Percentiles rank a stretch among this genome's conserved stretches.
These are phyloP conservation scores for Rosa hybrid DNA, from an alignment of 331 rosid genomes.

Conservation along the genomic window DNA sequence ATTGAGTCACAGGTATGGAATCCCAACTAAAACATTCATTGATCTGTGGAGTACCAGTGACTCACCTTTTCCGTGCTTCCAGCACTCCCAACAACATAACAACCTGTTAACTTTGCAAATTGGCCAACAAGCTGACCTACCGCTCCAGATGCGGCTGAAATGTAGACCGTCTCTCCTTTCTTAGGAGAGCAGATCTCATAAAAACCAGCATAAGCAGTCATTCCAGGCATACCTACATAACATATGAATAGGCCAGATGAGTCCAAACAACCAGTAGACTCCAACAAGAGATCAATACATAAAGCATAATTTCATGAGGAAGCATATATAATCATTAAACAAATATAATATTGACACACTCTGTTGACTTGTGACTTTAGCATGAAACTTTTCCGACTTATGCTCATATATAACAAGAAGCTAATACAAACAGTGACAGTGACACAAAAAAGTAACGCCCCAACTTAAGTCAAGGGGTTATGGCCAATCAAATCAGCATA, in stretches of 20 bases:
- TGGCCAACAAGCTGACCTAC: constrained; percentile 67
- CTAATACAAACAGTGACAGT: background rate
- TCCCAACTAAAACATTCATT: background rate
- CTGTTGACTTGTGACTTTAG: background rate
- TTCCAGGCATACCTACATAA: constrained; percentile 50
- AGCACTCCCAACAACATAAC: constrained; percentile 68
- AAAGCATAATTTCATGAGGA: background rate
- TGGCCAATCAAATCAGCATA: background rate
- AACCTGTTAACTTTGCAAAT: constrained; percentile 51
- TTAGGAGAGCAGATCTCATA: constrained; percentile 45
- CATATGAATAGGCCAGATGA: background rate
- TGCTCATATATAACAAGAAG: background rate
- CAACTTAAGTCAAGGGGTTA: background rate
- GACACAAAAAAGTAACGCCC: background rate
- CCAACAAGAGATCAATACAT: background rate
- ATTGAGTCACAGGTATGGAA: background rate
- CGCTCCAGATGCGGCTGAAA: constrained; percentile 62
- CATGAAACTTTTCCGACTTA: background rate
- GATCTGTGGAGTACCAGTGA: background rate
- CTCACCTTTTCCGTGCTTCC: constrained; percentile 53
- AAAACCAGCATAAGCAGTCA: constrained; percentile 60
- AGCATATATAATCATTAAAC: background rate
- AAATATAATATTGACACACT: background rate
- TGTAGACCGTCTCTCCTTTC: constrained; percentile 45
- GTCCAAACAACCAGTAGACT: background rate